Conservation (phyloP, 495 filamentous ascomycete genomes). For the Clavariopsis aquatica region DNA sequence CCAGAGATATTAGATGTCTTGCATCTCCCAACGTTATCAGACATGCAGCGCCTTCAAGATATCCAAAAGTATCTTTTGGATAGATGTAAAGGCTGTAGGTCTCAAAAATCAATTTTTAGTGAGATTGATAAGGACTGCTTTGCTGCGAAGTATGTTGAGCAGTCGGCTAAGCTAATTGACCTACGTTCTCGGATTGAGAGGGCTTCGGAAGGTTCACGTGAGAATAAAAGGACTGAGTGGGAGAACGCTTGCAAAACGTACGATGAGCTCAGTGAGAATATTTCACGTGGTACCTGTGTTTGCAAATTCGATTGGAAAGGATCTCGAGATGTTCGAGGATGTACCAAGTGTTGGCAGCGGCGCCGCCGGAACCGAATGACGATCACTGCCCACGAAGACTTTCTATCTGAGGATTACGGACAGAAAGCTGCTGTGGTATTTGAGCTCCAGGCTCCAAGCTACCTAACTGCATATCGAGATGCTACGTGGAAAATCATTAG, state of each 20-base stretch:
- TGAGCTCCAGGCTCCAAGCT: conserved; percentile 48
- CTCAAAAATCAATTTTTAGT: conserved; percentile 49
- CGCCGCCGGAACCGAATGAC: conserved; percentile 43
- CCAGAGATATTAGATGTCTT: conserved; percentile 55
- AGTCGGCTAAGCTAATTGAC: conserved; percentile 27
- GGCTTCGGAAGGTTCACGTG: conserved; percentile 29
- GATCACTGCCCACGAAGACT: conserved; percentile 51
- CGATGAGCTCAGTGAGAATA: conserved; percentile 45
- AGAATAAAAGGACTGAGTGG: conserved; percentile 49
- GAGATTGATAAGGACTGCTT: conserved; percentile 48
- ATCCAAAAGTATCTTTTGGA: conserved; percentile 53
- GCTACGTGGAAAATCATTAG: conserved; percentile 47
- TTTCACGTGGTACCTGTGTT: conserved; percentile 32
- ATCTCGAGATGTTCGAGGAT: conserved; percentile 32
- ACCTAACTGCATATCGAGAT: conserved; percentile 50
- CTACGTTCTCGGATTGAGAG: conserved; percentile 48
- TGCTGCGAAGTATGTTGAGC: conserved; percentile 50
- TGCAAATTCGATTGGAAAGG: neutral
- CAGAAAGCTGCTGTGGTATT: conserved; percentile 47
- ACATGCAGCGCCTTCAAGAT: conserved; percentile 52
- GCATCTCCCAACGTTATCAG: conserved; percentile 46
- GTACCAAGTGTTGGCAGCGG: conserved; percentile 41
- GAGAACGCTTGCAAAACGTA: conserved; percentile 43
- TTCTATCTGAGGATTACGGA: conserved; percentile 46
- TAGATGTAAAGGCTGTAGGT: conserved; percentile 35